These are phyloP conservation scores for Excoecaria agallocha DNA, from an alignment of 345 rosid species.

Conservation along the genomic window DNA sequence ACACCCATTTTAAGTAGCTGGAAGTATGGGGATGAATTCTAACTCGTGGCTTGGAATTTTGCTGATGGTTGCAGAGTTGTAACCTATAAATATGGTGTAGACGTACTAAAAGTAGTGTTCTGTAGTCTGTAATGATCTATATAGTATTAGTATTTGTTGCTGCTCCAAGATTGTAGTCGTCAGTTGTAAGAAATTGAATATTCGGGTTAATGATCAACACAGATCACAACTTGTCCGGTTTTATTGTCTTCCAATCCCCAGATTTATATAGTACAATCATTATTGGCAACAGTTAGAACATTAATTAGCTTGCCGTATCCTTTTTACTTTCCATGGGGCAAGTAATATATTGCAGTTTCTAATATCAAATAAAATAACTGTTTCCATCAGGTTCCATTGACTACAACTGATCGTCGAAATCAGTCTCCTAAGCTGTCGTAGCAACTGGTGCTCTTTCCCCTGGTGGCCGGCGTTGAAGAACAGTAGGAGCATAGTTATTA, in stretches of 20 bases:
- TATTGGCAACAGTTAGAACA: no score
- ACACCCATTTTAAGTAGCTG: neutral
- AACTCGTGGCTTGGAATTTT: neutral
- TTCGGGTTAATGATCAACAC: neutral
- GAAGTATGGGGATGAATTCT: neutral
- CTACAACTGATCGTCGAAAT: no score
- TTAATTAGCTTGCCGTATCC: no score
- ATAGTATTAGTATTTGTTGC: constrained; percentile 2
- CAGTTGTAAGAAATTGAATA: constrained; percentile 11
- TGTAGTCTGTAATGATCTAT: constrained; percentile 2
- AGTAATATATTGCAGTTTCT: no score
- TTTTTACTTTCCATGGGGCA: no score
- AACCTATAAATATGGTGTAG: neutral
- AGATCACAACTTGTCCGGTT: neutral
- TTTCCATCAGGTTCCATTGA: no score
- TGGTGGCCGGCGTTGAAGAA: no score
- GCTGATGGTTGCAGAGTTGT: constrained; percentile 11
- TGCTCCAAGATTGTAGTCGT: neutral
- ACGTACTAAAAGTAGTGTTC: neutral
- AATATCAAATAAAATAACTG: no score
- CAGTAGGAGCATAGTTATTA: no score
- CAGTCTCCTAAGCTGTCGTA: no score
- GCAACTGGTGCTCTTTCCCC: no score
- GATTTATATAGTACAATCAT: neutral
- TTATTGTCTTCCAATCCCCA: neutral